phyloP scores from a whole-genome alignment of 495 filamentous ascomycete species.

The Neurospora africana region DNA sequence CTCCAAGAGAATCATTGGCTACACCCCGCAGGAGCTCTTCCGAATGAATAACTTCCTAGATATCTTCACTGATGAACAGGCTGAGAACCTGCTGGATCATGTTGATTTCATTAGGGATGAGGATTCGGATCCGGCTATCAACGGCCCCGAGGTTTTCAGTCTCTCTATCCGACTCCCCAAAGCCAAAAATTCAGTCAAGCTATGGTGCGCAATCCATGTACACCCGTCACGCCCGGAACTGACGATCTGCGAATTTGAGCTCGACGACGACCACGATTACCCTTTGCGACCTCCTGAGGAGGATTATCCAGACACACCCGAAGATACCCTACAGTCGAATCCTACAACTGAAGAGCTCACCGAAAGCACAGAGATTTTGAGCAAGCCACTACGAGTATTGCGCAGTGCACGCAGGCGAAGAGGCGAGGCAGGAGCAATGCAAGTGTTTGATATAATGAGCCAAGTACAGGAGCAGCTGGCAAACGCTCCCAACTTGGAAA shows the following conservation, averaged over 20 bases:
- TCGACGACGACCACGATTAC: constrained; percentile 67
- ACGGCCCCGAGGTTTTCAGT: constrained; percentile 82
- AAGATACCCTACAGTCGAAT: constrained; percentile 60
- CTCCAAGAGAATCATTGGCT: constrained; percentile 63
- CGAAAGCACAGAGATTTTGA: constrained; percentile 62
- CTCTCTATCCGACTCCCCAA: constrained; percentile 52
- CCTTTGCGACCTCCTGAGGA: constrained; percentile 55
- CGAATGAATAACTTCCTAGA: constrained; percentile 63
- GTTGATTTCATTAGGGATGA: constrained; percentile 80
- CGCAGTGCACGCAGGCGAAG: constrained; percentile 65
- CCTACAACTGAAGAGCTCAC: constrained; percentile 63
- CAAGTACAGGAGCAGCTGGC: constrained; percentile 75
- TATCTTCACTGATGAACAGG: constrained; percentile 72
- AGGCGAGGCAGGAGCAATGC: constrained; percentile 84
- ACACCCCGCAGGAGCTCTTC: constrained; percentile 70
- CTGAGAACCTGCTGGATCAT: constrained; percentile 73
- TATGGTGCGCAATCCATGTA: constrained; percentile 87
- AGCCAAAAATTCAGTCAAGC: constrained; percentile 41
- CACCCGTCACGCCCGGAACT: constrained; percentile 53
- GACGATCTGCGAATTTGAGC: constrained; percentile 85
- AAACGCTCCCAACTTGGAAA: constrained; percentile 54
- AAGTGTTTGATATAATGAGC: constrained; percentile 85
- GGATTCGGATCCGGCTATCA: constrained; percentile 54
- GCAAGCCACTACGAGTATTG: constrained; percentile 68
- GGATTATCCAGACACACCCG: constrained; percentile 45